Base-by-base conservation (phyloP, 805 yeast genomes). In the Lachancea lanzarotensis region DNA sequence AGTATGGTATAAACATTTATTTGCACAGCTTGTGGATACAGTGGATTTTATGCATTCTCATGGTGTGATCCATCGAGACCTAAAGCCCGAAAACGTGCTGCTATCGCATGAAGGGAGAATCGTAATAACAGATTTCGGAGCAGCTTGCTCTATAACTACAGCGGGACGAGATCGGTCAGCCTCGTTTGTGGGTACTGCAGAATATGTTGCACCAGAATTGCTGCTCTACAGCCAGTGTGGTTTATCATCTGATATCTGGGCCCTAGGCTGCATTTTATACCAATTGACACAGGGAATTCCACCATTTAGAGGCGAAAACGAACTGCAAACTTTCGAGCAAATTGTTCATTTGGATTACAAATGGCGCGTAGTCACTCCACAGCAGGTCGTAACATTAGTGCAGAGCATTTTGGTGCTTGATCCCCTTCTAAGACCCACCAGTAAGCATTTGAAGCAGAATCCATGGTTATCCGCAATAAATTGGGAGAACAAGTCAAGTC, bases 121-220 rank as follows among this genome's bases (percentile, higher is more conserved):
- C 48, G 88, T 90, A 76, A 82, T 93, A 45, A 93, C 98, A 1
- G 98, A 93, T 66, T 93, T 93, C 65, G 98, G 98, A 10, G 95
- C 98, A n/a, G 98, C 98, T 1, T 40, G 43, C 32, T 18, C 32
- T 25, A 26, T 19, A 67, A 86, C 13, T 77, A 76, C 26, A 42
- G 59, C 25, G 65, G 70, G 16, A 59, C 59, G 15, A 45, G 49
- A 50, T 11, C 54, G 61, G 19, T 67, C 79, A 19, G 84, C 86
- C 5, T 89, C 97, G 0, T 93, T 91, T 69, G 98, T 91, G 2
- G 98, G 98, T 0, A 91, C 98, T 1, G 98, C 98, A 0, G 97
- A 90, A 60, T 90, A 90, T 59, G 96, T 93, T 2, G 82, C 95
- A 0, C 98, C 98, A 0, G 98, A 93, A 62, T 68, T 93, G 34